Conservation (phyloP, 768 basidiomycete genomes). For the Mycena latifolia region DNA sequence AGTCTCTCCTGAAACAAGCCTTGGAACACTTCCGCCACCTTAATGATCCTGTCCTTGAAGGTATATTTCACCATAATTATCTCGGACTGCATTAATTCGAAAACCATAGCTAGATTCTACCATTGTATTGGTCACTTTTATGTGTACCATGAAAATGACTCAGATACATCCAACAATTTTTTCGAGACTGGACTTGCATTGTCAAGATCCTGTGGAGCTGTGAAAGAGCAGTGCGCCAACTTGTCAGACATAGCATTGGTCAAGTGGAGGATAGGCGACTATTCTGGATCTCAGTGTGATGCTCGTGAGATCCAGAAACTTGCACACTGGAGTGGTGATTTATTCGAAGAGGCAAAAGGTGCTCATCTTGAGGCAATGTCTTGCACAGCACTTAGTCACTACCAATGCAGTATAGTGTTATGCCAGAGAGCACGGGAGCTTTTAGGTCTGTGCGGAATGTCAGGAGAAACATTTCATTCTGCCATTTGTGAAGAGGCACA, state of each 20-base stretch:
- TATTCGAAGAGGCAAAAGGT: neutral
- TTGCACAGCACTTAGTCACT: neutral
- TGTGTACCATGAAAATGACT: neutral
- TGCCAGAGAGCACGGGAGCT: neutral
- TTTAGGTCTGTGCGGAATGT: neutral
- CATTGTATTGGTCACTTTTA: neutral
- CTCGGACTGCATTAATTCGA: no score
- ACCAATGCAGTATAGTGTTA: neutral
- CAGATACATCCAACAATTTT: no score
- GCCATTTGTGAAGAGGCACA: neutral
- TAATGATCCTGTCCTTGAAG: neutral
- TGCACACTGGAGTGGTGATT: no score
- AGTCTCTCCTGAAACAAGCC: neutral
- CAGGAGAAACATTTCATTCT: neutral
- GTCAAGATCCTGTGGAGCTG: neutral
- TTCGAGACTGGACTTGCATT: neutral
- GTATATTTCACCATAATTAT: neutral
- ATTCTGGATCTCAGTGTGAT: neutral
- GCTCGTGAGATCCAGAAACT: neutral
- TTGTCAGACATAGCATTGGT: neutral
- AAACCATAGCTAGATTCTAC: neutral
- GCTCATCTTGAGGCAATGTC: neutral
- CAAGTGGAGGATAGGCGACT: neutral
- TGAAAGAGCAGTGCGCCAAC: neutral
- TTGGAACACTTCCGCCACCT: neutral